Evolutionary conservation across 495 filamentous ascomycete species (phyloP), one percentile per base, ranked within the genome.

Genomic region (Rhypophila decipiens): DNA sequence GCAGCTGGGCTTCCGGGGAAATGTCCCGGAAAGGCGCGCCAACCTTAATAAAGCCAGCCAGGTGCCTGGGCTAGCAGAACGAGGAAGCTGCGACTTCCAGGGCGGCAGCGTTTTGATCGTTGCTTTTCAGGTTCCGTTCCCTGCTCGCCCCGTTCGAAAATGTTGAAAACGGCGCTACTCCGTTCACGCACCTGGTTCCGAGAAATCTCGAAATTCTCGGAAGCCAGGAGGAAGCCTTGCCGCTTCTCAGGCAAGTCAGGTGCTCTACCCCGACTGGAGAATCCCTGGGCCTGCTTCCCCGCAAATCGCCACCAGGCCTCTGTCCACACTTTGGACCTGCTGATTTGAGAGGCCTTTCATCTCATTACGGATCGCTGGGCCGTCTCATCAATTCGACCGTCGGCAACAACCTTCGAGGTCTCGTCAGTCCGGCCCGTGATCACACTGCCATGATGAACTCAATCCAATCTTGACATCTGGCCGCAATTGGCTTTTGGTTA

Each of bases 201-300:
- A 15, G 36, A 8, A 18, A 35, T 15, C 31, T 35, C 12, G 12
- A 11, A 35, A 35, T 35, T 15, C 31, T 15, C 31, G 12, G n/a
- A 44, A 52, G 59, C 55, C 59, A 60, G 57, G 59, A 56, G 56
- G 51, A 44, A 60, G 59, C 59, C 59, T 63, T 63, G 57, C 59
- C 49, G 58, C 50, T 43, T 52, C 43, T 43, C 44, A 39, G 42
- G 18, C 23, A 52, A 59, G 60, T 64, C 60, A 64, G 53, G 60
- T 61, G 60, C 42, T 38, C 42, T 38, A 24, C 49, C 41, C 42
- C 45, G 49, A 39, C 48, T 37, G 40, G 46, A 49, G 18, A 35
- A 51, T 40, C 47, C 50, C 43, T 43, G 52, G 47, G 49, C 47
- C 4, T 37, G 42, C 42, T 64, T 56, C 61, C 59, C 59, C 61